These are phyloP conservation scores for Nakazawaea laoshanensis DNA, from an alignment of 805 yeast species.

Conservation along the genomic window DNA sequence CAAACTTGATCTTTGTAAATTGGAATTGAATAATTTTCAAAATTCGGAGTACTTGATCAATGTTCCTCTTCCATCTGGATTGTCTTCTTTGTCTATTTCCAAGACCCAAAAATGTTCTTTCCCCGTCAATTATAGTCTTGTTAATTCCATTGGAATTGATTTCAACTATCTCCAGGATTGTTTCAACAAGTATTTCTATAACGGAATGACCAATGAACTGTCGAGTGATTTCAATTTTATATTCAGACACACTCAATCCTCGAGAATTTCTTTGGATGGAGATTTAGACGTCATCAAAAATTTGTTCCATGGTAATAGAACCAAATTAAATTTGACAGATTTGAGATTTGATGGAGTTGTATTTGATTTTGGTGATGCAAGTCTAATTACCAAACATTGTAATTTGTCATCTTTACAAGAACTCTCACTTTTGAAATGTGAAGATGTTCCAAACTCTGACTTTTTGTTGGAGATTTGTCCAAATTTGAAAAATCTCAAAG, in stretches of 20 bases:
- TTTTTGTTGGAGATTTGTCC: constrained; percentile 11
- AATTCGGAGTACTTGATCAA: constrained; percentile 5
- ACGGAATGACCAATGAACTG: constrained; percentile 12
- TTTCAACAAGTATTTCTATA: constrained; percentile 14
- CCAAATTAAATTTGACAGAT: constrained; percentile 11
- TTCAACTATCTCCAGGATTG: constrained; percentile 13
- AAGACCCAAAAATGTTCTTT: constrained; percentile 8
- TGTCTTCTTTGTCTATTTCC: constrained; percentile 11
- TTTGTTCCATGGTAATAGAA: constrained; percentile 1
- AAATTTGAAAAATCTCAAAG: constrained; percentile 11
- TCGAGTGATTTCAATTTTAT: constrained; percentile 9
- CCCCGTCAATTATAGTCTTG: constrained; percentile 12
- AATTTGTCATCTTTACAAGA: constrained; percentile 13
- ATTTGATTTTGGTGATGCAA: constrained; percentile 12
- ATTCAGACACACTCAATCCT: constrained; percentile 3
- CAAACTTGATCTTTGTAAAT: constrained; percentile 7
- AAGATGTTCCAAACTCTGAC: constrained; percentile 10
- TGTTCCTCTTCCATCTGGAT: constrained; percentile 1
- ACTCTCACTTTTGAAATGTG: constrained; percentile 14
- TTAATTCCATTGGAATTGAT: constrained; percentile 13
- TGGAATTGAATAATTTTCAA: constrained; percentile 10
- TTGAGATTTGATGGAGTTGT: constrained; percentile 13
- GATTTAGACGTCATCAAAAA: constrained; percentile 4
- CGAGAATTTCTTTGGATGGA: constrained; percentile 1
- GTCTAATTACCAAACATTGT: constrained; percentile 9